Conservation (phyloP, 2,329 filamentous ascomycete genomes). For the Ophiocordyceps australis region DNA sequence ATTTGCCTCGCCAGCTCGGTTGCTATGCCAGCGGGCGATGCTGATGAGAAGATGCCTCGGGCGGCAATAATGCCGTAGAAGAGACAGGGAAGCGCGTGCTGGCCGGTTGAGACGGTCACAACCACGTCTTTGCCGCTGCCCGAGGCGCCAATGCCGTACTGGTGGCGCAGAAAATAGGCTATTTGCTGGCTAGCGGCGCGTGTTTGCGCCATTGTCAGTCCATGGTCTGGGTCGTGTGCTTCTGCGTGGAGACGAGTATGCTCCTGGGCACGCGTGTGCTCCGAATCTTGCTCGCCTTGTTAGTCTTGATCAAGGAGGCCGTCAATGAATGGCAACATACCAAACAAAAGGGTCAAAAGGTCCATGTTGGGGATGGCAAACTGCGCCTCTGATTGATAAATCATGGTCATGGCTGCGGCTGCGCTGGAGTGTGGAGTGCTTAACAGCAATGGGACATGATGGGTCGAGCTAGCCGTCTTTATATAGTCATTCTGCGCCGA, state of each 20-base stretch:
- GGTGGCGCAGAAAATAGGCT: conserved; percentile 33
- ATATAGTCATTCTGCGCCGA: too few species aligned
- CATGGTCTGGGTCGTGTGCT: conserved; percentile 32
- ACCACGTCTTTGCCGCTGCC: conserved; percentile 33
- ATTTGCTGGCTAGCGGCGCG: conserved; percentile 29
- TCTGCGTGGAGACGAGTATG: conserved; percentile 36
- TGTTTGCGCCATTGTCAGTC: conserved; percentile 31
- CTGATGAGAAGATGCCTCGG: conserved; percentile 39
- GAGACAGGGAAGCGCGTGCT: conserved; percentile 31
- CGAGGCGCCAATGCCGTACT: conserved; percentile 28
- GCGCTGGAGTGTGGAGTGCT: too few species aligned
- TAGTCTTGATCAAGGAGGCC: too few species aligned
- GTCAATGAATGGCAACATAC: conserved; percentile 8
- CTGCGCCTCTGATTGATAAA: neutral
- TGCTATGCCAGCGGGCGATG: conserved; percentile 28
- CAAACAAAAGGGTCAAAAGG: conserved; percentile 23
- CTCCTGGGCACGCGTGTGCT: conserved; percentile 16
- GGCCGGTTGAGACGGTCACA: conserved; percentile 35
- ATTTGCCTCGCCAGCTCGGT: conserved; percentile 29
- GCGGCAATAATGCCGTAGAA: conserved; percentile 40
- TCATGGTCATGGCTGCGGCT: conserved; percentile 1
- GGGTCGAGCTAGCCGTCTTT: too few species aligned
- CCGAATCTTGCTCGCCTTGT: conserved; percentile 14
- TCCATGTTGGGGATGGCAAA: conserved; percentile 17
- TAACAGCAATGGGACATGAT: too few species aligned